Evolutionary conservation across 352 stramenopile species (phyloP).

Genomic region (Phytophthora pistaciae): DNA sequence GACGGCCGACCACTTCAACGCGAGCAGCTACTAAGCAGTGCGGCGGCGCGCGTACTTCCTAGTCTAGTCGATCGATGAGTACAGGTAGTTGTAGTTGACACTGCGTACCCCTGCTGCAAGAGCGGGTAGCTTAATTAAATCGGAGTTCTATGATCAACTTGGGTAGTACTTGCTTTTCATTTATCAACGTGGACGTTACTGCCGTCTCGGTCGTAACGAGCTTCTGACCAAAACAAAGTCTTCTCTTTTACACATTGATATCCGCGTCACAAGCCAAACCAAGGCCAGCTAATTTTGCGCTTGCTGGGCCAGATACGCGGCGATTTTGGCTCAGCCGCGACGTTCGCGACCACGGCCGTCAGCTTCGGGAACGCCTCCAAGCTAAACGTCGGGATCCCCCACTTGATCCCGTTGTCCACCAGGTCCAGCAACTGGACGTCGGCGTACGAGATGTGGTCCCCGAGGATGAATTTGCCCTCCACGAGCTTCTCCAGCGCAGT

Average conservation of each 20-base stretch:
- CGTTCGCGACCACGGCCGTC: background rate
- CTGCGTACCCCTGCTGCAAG: constrained; percentile 6
- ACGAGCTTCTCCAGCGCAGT: constrained; percentile 52
- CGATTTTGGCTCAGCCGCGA: background rate
- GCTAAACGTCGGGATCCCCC: background rate
- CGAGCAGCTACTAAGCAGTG: constrained; percentile 19
- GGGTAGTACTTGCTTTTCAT: background rate
- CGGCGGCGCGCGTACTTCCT: constrained; percentile 7
- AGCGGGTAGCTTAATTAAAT: constrained; percentile 31
- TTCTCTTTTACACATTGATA: too few species aligned
- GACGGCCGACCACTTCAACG: constrained; percentile 26
- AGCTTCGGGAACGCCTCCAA: constrained; percentile 13
- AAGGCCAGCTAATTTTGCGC: background rate
- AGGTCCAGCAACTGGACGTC: background rate
- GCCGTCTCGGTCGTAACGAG: too few species aligned
- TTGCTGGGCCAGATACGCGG: background rate
- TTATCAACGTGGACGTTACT: too few species aligned
- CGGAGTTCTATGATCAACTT: constrained; percentile 23
- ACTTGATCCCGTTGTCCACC: constrained; percentile 1
- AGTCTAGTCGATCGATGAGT: constrained; percentile 2
- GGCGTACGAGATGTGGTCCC: constrained; percentile 44
- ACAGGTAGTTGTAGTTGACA: too few species aligned
- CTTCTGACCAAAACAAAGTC: too few species aligned
- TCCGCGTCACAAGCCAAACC: background rate
- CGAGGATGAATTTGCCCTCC: constrained; percentile 58